Base-by-base conservation (phyloP, 805 yeast genomes). In the Candida sakaeoensis region DNA sequence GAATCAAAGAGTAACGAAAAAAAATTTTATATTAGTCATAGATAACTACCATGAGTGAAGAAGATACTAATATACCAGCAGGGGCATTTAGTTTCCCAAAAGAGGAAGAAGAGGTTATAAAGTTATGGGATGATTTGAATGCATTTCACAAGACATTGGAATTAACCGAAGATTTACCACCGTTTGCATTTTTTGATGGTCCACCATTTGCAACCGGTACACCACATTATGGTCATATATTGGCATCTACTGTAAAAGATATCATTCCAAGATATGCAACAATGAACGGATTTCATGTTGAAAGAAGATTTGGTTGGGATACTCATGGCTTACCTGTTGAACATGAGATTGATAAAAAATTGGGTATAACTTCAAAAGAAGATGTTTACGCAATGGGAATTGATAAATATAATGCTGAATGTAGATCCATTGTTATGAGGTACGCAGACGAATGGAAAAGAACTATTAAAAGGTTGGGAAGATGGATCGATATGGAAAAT, bases 201-300 rank as follows among this genome's bases (percentile, higher is more conserved):
- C 99, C 99, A 7, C 99, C 99, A 52, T 93, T 93, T 65, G 99
- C 99, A 42, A 93, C 99, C 2, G 99, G 99, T 57, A 87, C 97
- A 26, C 99, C 99, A 32, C 99, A 93, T 63, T 95, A 93, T 62
- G 99, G 99, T 48, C 99, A 93, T 60, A 84, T 93, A 57, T 71
- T 93, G 63, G 95, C 98, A 2, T 93, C 98, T 28, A 93, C 99
- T 42, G 87, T 90, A 56, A 93, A 91, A 65, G 99, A 93, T 69
- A 87, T 93, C 50, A 91, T 93, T 41, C 99, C 99, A 41, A 79
- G 99, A 60, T 93, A 88, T 59, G 98, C 98, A 44, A 85, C 95
- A 48, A 91, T 93, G 99, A 91, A 85, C 53, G 99, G 99, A 15
- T 83, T 79, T 64, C 87, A 84, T 54, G 99, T 93, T 31, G 96